Conservation (phyloP, 192 early-diverging fungal genomes). For the Cladochytrium replicatum region DNA sequence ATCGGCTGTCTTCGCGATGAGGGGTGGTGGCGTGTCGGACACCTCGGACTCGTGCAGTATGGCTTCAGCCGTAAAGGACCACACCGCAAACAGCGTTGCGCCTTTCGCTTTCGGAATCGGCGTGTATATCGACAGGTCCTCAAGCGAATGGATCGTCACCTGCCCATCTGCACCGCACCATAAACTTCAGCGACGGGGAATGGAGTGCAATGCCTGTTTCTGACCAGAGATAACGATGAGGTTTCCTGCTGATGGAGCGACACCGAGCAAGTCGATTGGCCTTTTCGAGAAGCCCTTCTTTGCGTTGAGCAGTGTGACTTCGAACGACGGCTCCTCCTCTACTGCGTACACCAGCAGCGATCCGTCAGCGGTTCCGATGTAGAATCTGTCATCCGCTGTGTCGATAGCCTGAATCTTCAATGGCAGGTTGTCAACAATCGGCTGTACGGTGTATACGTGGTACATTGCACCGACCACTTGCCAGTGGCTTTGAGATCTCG, state of each 20-base stretch:
- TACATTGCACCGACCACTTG: no score
- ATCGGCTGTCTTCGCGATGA: constrained; percentile 56
- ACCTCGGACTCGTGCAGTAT: constrained; percentile 9
- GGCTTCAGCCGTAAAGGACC: neutral
- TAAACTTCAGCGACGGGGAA: neutral
- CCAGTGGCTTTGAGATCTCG: no score
- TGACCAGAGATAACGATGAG: neutral
- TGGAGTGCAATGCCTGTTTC: constrained; percentile 3
- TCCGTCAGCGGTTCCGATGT: constrained; percentile 30
- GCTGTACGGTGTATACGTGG: neutral
- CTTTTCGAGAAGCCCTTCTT: constrained; percentile 16
- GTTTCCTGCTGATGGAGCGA: neutral
- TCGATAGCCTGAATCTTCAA: neutral
- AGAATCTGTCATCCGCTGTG: constrained; percentile 16
- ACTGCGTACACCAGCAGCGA: constrained; percentile 35
- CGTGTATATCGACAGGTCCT: neutral
- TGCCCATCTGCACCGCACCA: constrained; percentile 44
- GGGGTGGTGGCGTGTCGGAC: constrained; percentile 36
- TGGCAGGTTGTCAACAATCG: neutral
- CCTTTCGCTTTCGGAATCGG: constrained; percentile 8
- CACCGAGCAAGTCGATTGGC: constrained; percentile 13
- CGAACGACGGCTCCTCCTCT: constrained; percentile 30
- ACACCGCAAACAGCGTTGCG: neutral
- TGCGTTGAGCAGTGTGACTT: constrained; percentile 25
- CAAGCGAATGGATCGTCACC: constrained; percentile 53